Evolutionary conservation across 305 asterid genomes (phyloP).

Genomic region (Coffea humblotiana): DNA sequence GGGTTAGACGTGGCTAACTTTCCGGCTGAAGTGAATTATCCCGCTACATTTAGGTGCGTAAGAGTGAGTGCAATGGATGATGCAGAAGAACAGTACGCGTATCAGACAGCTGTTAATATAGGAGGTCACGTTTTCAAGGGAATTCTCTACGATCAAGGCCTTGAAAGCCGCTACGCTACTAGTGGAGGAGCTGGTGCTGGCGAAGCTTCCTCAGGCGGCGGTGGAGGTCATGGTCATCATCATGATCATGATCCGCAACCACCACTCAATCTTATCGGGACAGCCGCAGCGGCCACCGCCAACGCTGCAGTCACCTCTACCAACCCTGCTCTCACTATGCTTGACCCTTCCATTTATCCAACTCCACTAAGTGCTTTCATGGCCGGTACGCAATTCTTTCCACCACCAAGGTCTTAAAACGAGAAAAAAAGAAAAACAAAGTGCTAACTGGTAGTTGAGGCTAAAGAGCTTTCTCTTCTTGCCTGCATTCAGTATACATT

Average conservation of each 20-base stretch:
- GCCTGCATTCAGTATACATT: neutral
- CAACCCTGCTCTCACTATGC: constrained; percentile 32
- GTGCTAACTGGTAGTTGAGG: neutral
- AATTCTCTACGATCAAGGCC: constrained; percentile 80
- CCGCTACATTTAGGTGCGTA: constrained; percentile 75
- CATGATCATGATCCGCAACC: constrained; percentile 27
- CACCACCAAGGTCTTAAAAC: constrained; percentile 61
- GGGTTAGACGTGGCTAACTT: constrained; percentile 76
- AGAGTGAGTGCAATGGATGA: constrained; percentile 77
- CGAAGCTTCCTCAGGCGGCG: constrained; percentile 41
- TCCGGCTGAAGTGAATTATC: constrained; percentile 64
- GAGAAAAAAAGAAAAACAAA: neutral
- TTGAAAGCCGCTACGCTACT: constrained; percentile 42
- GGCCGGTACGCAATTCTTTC: constrained; percentile 90
- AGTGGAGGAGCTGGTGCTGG: constrained; percentile 32
- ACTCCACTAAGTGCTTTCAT: constrained; percentile 50
- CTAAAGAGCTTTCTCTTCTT: constrained; percentile 2
- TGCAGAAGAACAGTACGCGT: constrained; percentile 68
- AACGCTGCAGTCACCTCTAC: constrained; percentile 20
- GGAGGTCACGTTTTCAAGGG: constrained; percentile 85
- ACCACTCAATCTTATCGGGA: constrained; percentile 49
- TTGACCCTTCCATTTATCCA: constrained; percentile 61
- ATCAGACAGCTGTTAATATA: constrained; percentile 76
- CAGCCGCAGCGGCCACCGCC: constrained; percentile 20
- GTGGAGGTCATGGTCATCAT: constrained; percentile 13